Evolutionary conservation across 1,284 basidiomycete species (phyloP), one percentile per base, ranked within the genome.

Genomic region (Cystobasidium pallidum): DNA sequence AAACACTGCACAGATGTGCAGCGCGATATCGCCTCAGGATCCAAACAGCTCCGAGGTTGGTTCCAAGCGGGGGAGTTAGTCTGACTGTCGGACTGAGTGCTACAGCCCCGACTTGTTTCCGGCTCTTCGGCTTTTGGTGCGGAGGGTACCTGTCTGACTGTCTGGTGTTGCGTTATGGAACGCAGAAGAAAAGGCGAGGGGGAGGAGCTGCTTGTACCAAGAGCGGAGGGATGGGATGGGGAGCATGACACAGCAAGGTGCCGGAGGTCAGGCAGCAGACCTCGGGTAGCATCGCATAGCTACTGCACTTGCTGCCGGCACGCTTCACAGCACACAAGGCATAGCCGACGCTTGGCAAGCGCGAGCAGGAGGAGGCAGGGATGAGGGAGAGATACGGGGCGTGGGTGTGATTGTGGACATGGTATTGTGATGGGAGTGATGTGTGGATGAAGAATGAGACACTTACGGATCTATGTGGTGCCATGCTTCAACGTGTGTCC

Each of bases 101-200:
- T 34, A 57, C 32, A 57, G 54, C 54, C 54, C 21, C n/a, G 54
- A 57, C 54, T 57, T 30, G 34, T 36, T 34, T 57, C 11, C 30
- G 32, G 32, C 19, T n/a, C 10, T 36, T 24, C 26, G 30, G 24
- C 24, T 26, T 30, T 13, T 2, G 28, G 28, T 34, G 54, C 54
- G 54, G 30, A 55, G 54, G 3, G 19, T 21, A 28, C 7, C 2
- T 26, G 54, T 28, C 10, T 8, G 32, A 28, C 24, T 30, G 34
- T 34, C 4, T 34, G 32, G 54, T 57, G 11, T 11, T n/a, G 21
- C 0, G 54, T 28, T n/a, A 17, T 28, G 19, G 19, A 13, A 45
- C 8, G 54, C 11, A 36, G 30, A 34, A 21, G 24, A 57, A 11
- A 57, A 26, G 51, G 26, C 24, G 10, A 10, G 51, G 13, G 51